Evolutionary conservation across 129 eudicot species (phyloP).

Genomic region (Erigeron canadensis): DNA sequence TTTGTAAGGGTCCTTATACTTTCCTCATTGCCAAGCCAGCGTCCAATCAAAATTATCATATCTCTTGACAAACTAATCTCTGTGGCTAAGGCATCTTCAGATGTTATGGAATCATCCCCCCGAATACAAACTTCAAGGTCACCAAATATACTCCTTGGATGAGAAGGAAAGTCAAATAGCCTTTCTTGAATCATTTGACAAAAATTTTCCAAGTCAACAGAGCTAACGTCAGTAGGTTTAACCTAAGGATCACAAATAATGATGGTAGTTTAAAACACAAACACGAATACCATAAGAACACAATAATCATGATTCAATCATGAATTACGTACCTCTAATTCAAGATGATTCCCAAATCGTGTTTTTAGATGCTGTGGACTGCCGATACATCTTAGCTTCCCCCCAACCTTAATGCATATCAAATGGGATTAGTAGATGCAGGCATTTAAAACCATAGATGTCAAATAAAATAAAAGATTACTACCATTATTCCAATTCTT

Average conservation of each 20-base stretch:
- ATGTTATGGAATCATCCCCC: constrained; percentile 48
- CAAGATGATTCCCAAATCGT: constrained; percentile 96
- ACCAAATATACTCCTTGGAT: constrained; percentile 58
- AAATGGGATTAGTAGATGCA: neutral
- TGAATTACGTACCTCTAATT: constrained; percentile 62
- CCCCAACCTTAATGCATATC: constrained; percentile 65
- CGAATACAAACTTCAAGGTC: constrained; percentile 88
- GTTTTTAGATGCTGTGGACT: constrained; percentile 97
- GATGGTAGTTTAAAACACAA: neutral
- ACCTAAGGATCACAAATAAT: constrained; percentile 45
- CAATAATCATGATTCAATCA: neutral
- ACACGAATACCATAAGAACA: neutral
- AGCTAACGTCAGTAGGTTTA: constrained; percentile 83
- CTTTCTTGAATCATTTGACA: constrained; percentile 71
- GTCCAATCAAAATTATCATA: constrained; percentile 62
- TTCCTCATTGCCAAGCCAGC: constrained; percentile 88
- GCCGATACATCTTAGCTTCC: constrained; percentile 89
- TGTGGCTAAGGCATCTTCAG: constrained; percentile 66
- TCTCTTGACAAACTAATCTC: constrained; percentile 85
- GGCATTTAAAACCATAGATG: neutral
- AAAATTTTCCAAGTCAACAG: constrained; percentile 59
- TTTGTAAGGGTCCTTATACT: constrained; percentile 50
- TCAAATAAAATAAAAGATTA: constrained; percentile 1
- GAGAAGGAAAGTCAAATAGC: constrained; percentile 65
- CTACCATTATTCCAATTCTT: constrained; percentile 95